Conservation (phyloP, 495 filamentous ascomycete genomes). For the Penicillium ucsense region DNA sequence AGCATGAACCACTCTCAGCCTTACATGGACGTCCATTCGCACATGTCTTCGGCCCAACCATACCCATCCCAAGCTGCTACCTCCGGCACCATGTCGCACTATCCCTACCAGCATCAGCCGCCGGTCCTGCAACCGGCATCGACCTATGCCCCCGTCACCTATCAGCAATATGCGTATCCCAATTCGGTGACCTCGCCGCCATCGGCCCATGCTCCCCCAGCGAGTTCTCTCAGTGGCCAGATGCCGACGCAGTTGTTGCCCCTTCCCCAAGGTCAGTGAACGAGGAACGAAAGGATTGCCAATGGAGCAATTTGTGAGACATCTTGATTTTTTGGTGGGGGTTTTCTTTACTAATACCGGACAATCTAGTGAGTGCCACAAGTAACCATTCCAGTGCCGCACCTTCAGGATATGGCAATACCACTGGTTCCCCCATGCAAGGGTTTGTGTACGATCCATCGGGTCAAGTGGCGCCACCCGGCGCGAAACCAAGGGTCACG, state of each 20-base stretch:
- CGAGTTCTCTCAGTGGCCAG: slow-evolving; percentile 54
- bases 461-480: slow-evolving; percentile 89
- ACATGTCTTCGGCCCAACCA: slow-evolving; percentile 73
- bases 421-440: slow-evolving; percentile 42
- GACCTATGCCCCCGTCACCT: slow-evolving; percentile 58
- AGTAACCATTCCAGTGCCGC: slow-evolving; percentile 38
- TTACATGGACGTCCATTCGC: slow-evolving; percentile 78
- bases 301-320: too few relatives aligned
- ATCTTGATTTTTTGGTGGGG: too few relatives aligned
- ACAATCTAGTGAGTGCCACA: slow-evolving; percentile 20
- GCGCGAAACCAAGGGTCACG: slow-evolving; percentile 96
- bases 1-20: slow-evolving; percentile 79
- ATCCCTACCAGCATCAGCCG: slow-evolving; percentile 65
- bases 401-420: slow-evolving; percentile 35
- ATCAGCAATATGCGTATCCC: slow-evolving; percentile 63
- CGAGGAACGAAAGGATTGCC: background rate
- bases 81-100: slow-evolving; percentile 60
- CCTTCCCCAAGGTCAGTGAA: slow-evolving; percentile 47
- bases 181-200: slow-evolving; percentile 70
- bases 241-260: slow-evolving; percentile 52
- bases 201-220: slow-evolving; percentile 53
- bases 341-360: too few relatives aligned
- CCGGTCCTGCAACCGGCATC: slow-evolving; percentile 74
- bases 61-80: slow-evolving; percentile 76
- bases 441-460: slow-evolving; percentile 64